A percentile compares a stretch with the other conserved stretches of the same genome.
Evolutionary conservation across 2,329 filamentous ascomycete genomes (phyloP).

Genomic region (Sarocladium strictum): DNA sequence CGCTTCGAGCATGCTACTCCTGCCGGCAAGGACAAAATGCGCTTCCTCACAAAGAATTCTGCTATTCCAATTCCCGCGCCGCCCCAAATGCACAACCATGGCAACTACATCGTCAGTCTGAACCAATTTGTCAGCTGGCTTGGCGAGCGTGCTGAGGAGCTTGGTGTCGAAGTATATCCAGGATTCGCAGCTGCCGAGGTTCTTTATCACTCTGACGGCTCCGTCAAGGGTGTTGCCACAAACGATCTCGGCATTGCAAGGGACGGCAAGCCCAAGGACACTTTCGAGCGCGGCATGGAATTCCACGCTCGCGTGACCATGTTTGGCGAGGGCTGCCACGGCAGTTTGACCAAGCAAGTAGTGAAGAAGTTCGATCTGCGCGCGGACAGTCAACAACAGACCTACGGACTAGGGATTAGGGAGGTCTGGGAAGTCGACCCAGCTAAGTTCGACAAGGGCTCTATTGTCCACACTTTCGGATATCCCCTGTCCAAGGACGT

Average conservation of each 20-base stretch:
- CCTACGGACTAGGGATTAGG: slow-evolving; percentile 90
- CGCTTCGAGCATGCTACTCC: slow-evolving; percentile 85
- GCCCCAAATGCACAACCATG: slow-evolving; percentile 96
- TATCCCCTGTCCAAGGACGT: slow-evolving; percentile 84
- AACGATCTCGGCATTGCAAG: slow-evolving; percentile 86
- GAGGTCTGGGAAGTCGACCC: slow-evolving; percentile 96
- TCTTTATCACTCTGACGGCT: slow-evolving; percentile 78
- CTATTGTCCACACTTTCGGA: slow-evolving; percentile 85
- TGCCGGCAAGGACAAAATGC: slow-evolving; percentile 80
- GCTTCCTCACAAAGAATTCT: slow-evolving; percentile 78
- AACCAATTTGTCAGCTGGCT: slow-evolving; percentile 96
- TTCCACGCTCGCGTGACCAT: slow-evolving; percentile 90
- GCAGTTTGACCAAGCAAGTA: slow-evolving; percentile 90
- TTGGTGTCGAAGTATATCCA: slow-evolving; percentile 93
- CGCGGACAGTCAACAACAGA: slow-evolving; percentile 85
- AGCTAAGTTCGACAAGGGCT: slow-evolving; percentile 82
- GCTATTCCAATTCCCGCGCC: slow-evolving; percentile 79
- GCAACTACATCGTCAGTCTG: slow-evolving; percentile 94
- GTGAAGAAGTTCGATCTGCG: slow-evolving; percentile 91
- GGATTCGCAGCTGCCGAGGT: slow-evolving; percentile 94
- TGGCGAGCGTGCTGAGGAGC: slow-evolving; percentile 89
- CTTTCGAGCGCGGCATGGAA: slow-evolving; percentile 95
- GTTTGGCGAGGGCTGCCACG: slow-evolving; percentile 92
- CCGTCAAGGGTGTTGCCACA: slow-evolving; percentile 89
- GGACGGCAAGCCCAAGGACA: slow-evolving; percentile 78